Percentiles rank a stretch among this genome's conserved stretches.
phyloP scores from a whole-genome alignment of 306 rosid species.

The Citrullus colocynthis region DNA sequence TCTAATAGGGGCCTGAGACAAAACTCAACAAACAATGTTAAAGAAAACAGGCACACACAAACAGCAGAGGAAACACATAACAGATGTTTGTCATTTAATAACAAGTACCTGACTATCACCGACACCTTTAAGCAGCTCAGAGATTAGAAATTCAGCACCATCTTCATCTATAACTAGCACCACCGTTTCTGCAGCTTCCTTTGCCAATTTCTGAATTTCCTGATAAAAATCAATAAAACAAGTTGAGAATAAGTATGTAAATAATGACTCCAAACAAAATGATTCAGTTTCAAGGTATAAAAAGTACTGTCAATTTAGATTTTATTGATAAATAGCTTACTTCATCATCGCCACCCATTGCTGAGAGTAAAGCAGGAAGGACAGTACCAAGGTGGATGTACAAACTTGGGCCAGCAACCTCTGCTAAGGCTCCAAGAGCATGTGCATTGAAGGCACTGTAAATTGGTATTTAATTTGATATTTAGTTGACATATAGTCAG shows the following conservation, averaged over 20 bases:
- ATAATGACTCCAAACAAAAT: not conserved
- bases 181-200: conserved; percentile 88
- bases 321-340: conserved; percentile 17
- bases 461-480: not conserved
- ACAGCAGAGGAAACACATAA: not conserved
- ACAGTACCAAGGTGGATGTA: conserved; percentile 67
- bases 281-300: not conserved
- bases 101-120: conserved; percentile 60
- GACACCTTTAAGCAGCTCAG: conserved; percentile 76
- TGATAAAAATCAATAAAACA: conserved; percentile 22
- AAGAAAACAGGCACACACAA: not conserved
- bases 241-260: not conserved
- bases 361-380: conserved; percentile 83
- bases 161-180: conserved; percentile 79
- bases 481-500: not conserved
- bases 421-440: conserved; percentile 96
- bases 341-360: conserved; percentile 65
- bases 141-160: conserved; percentile 70
- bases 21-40: conserved; percentile 9
- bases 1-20: conserved; percentile 67
- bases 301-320: not conserved
- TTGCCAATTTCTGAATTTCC: conserved; percentile 77
- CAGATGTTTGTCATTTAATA: not conserved
- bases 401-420: conserved; percentile 94
- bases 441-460: conserved; percentile 89